Evolutionary conservation across 164 flowering plant genomes (phyloP).

Genomic region (Tetrastigma voinierianum): DNA sequence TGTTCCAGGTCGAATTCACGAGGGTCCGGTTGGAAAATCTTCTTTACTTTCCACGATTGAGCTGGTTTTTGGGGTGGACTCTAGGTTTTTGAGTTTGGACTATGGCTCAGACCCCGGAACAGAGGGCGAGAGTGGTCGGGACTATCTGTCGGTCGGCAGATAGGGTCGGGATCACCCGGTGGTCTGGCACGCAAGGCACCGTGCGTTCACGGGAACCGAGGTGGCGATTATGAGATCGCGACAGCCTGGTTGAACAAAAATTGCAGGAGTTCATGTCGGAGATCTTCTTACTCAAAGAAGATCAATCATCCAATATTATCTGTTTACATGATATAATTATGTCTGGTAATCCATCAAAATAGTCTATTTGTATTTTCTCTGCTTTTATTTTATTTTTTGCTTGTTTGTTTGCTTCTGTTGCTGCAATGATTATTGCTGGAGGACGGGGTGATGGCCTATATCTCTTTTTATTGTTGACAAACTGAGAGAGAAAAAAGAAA

Average conservation of each 20-base stretch:
- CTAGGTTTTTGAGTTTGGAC: constrained; percentile 25
- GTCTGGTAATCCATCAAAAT: background rate
- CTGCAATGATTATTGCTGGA: no score
- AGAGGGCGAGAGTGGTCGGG: constrained; percentile 67
- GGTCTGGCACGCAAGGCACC: constrained; percentile 91
- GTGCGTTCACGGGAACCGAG: constrained; percentile 81
- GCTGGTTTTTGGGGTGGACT: constrained; percentile 7
- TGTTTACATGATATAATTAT: constrained; percentile 73
- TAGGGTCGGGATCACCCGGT: constrained; percentile 92
- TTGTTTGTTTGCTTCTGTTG: background rate
- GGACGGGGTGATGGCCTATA: background rate
- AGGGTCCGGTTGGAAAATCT: background rate
- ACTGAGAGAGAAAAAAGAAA: no score
- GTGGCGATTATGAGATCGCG: constrained; percentile 90
- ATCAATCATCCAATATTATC: constrained; percentile 87
- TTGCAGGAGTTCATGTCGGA: constrained; percentile 88
- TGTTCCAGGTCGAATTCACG: constrained; percentile 2
- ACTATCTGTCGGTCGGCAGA: constrained; percentile 71
- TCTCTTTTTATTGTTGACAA: constrained; percentile 6
- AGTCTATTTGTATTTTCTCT: background rate
- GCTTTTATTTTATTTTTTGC: constrained; percentile 18
- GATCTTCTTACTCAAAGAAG: constrained; percentile 64
- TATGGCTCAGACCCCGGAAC: constrained; percentile 55
- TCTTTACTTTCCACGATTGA: background rate
- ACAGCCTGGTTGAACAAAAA: constrained; percentile 63